These are phyloP conservation scores for Vigna unguiculata DNA, from an alignment of 306 rosid genomes.

Conservation along the genomic window DNA sequence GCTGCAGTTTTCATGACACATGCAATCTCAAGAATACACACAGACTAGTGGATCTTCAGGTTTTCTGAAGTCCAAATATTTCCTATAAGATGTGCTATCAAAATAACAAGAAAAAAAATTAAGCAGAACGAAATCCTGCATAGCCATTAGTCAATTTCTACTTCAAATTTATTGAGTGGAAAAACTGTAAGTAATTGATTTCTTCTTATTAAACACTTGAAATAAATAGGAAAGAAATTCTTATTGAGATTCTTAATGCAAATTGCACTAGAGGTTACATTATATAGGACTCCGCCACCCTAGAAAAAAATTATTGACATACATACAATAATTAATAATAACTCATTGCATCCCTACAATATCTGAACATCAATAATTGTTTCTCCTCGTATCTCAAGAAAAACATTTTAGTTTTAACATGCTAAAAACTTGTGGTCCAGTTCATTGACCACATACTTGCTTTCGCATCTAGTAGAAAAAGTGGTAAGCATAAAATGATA, in stretches of 20 bases:
- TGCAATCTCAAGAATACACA: neutral
- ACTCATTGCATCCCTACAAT: too few species aligned
- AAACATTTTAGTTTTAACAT: neutral
- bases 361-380: too few species aligned
- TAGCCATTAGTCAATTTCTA: neutral
- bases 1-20: neutral
- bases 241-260: conserved; percentile 13
- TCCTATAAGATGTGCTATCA: neutral
- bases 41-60: neutral
- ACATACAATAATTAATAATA: too few species aligned
- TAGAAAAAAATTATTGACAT: too few species aligned
- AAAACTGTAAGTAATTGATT: neutral
- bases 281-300: too few species aligned
- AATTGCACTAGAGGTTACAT: too few species aligned
- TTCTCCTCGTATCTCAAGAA: too few species aligned
- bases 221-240: too few species aligned
- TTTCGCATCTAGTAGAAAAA: neutral
- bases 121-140: neutral
- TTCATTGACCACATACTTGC: conserved; percentile 5
- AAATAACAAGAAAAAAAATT: neutral
- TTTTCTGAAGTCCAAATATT: conserved; percentile 29
- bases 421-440: conserved; percentile 14
- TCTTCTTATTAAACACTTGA: neutral
- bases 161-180: neutral
- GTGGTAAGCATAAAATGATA: conserved; percentile 15